A percentile compares a stretch with the other conserved stretches of the same genome.
Evolutionary conservation across 1,139 yeast genomes (phyloP).

Genomic region (Suhomyces guaymorum): DNA sequence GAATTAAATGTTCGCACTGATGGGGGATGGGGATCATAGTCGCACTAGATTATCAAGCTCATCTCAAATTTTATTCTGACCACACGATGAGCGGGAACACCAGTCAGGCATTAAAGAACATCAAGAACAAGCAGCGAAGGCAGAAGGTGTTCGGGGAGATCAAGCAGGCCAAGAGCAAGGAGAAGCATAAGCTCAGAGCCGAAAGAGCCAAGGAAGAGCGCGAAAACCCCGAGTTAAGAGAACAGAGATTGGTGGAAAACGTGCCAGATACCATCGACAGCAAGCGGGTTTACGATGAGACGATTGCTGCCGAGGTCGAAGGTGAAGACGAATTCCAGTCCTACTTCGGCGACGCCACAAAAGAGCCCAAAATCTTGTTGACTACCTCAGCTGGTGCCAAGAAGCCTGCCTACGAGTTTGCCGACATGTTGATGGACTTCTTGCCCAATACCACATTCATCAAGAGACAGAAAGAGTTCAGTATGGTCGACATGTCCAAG

Average conservation of each 20-base stretch:
- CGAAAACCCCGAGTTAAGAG: conserved; percentile 76
- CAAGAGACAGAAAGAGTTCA: conserved; percentile 81
- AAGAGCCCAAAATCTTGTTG: conserved; percentile 75
- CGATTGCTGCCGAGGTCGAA: conserved; percentile 70
- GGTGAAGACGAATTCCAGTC: conserved; percentile 80
- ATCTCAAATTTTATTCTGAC: conserved; percentile 4
- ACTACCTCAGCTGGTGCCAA: conserved; percentile 89
- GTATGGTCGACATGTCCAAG: conserved; percentile 82
- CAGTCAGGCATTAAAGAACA: conserved; percentile 43
- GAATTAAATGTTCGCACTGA: neutral
- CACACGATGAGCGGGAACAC: conserved; percentile 19
- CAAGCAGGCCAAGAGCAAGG: conserved; percentile 73
- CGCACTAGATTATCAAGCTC: conserved; percentile 1
- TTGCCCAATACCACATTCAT: conserved; percentile 85
- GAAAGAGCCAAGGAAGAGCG: conserved; percentile 83
- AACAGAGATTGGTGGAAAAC: conserved; percentile 74
- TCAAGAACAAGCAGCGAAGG: conserved; percentile 76
- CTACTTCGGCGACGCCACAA: conserved; percentile 56
- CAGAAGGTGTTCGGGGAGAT: conserved; percentile 75
- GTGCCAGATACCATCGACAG: conserved; percentile 87
- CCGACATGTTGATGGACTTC: conserved; percentile 80
- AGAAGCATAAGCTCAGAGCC: conserved; percentile 72
- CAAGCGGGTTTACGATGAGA: conserved; percentile 88
- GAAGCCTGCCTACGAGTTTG: conserved; percentile 86
- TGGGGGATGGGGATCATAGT: neutral